Evolutionary conservation across 176 grass and related monocot species (phyloP).

Genomic region (Musa itinerans): DNA sequence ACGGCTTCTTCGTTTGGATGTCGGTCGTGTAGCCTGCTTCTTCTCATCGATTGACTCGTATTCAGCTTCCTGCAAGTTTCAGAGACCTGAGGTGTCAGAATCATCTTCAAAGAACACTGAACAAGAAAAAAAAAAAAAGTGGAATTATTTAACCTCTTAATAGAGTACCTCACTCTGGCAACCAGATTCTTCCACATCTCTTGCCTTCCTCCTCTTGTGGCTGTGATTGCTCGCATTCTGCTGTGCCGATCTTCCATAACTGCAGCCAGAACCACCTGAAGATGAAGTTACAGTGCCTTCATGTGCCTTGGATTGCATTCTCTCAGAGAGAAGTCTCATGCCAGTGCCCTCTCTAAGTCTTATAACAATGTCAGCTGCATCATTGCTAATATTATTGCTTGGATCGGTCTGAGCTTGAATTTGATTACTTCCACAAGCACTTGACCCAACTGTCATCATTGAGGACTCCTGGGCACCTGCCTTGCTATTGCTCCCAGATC

Average conservation of each 20-base stretch:
- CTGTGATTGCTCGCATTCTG: conserved; percentile 18
- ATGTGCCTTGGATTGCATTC: background rate
- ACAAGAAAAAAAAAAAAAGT: background rate
- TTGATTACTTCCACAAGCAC: conserved; percentile 45
- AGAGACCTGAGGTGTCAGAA: background rate
- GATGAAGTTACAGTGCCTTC: conserved; percentile 46
- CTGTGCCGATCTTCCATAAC: conserved; percentile 37
- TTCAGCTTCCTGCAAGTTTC: conserved; percentile 43
- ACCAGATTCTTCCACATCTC: conserved; percentile 64
- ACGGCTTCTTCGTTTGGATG: conserved; percentile 51
- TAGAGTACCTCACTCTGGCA: conserved; percentile 57
- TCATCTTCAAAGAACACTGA: background rate
- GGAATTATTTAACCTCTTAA: background rate
- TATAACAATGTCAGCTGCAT: conserved; percentile 5
- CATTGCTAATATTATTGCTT: conserved; percentile 3
- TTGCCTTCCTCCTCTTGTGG: conserved; percentile 31
- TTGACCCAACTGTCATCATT: conserved; percentile 29
- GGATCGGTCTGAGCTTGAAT: conserved; percentile 15
- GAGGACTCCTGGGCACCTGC: background rate
- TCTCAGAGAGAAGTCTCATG: conserved; percentile 10
- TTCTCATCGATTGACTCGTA: conserved; percentile 37
- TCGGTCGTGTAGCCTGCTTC: conserved; percentile 35
- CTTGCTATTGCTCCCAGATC: background rate
- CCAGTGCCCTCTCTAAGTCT: background rate
- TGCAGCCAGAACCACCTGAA: conserved; percentile 51